Evolutionary conservation across 306 rosid genomes (phyloP).

Genomic region (Arachis hypogaea): DNA sequence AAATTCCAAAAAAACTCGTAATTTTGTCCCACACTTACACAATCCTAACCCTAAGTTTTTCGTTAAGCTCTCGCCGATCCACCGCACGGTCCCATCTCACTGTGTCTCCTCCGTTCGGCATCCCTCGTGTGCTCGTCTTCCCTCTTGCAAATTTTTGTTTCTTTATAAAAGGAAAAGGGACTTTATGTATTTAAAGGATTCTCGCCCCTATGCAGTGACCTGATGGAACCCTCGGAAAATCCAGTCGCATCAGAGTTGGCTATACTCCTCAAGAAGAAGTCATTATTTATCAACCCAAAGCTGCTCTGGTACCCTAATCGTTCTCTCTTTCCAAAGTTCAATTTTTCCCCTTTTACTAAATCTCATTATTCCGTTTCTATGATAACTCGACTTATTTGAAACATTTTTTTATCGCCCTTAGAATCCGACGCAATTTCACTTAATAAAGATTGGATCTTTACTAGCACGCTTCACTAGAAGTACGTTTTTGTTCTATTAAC

Average conservation of each 20-base stretch:
- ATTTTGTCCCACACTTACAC: too few relatives aligned
- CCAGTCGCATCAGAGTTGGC: constrained; percentile 83
- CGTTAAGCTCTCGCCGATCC: too few relatives aligned
- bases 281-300: constrained; percentile 82
- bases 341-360: background rate
- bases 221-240: constrained; percentile 86
- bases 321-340: background rate
- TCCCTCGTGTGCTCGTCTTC: too few relatives aligned
- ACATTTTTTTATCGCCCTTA: background rate
- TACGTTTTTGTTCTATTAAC: background rate
- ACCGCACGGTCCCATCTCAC: too few relatives aligned
- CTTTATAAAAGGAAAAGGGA: too few relatives aligned
- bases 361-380: constrained; percentile 36
- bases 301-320: constrained; percentile 54
- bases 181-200: constrained; percentile 39
- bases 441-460: background rate
- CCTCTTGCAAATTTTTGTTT: too few relatives aligned
- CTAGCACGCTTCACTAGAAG: background rate
- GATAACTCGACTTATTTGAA: background rate
- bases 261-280: constrained; percentile 89
- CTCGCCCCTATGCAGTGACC: constrained; percentile 86
- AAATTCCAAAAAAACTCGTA: too few relatives aligned
- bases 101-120: too few relatives aligned
- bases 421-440: background rate
- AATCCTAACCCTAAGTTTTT: too few relatives aligned